phyloP scores from a whole-genome alignment of 495 filamentous ascomycete species.

The Tetracladium setigerum region DNA sequence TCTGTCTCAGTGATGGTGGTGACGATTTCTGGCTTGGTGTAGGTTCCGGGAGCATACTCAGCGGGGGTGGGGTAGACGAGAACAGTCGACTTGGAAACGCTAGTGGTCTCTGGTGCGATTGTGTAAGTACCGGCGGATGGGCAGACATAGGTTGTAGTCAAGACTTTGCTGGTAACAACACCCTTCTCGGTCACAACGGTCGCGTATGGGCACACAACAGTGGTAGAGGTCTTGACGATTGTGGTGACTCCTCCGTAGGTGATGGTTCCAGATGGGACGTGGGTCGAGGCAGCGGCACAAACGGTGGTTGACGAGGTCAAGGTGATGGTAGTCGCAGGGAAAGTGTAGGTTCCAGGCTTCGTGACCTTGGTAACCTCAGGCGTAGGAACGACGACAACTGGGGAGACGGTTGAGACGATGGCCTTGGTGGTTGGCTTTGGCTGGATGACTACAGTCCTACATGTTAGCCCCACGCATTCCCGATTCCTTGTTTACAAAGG shows the following conservation, averaged over 20 bases:
- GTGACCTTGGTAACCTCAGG: conserved; percentile 58
- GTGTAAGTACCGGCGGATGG: conserved; percentile 74
- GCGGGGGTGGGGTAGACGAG: conserved; percentile 60
- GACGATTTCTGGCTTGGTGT: conserved; percentile 59
- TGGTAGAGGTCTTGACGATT: conserved; percentile 59
- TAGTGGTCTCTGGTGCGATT: conserved; percentile 63
- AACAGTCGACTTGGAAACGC: conserved; percentile 41
- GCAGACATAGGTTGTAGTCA: conserved; percentile 70
- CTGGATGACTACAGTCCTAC: conserved; percentile 23
- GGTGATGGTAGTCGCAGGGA: conserved; percentile 68
- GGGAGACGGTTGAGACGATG: conserved; percentile 19
- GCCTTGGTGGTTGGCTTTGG: conserved; percentile 29
- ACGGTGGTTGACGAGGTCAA: conserved; percentile 60
- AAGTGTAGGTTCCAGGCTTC: conserved; percentile 69
- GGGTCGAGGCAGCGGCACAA: conserved; percentile 54
- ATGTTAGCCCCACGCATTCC: too few species aligned
- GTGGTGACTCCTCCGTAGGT: conserved; percentile 75
- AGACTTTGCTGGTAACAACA: conserved; percentile 60
- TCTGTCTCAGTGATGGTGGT: conserved; percentile 63
- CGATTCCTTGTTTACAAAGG: conserved; percentile 5
- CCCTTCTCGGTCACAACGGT: conserved; percentile 51
- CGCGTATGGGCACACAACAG: conserved; percentile 66
- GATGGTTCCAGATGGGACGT: conserved; percentile 56
- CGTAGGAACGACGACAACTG: conserved; percentile 47
- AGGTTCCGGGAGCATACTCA: conserved; percentile 62